Evolutionary conservation across 1,284 basidiomycete species (phyloP).

Genomic region (Apiotrichum sp.): DNA sequence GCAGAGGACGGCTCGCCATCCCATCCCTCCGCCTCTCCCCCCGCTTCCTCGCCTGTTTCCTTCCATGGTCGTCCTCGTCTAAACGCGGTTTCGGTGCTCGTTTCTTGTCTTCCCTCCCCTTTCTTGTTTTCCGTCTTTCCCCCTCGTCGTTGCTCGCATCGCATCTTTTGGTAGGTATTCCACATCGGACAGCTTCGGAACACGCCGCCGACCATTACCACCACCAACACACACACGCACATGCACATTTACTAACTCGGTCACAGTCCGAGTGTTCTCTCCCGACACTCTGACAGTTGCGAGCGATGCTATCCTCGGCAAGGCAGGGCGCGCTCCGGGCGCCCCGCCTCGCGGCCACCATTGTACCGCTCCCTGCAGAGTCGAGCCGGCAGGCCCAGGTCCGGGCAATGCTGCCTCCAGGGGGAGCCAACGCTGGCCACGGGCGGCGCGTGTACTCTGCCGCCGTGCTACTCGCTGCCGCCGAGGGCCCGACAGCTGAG

Average conservation of each 20-base stretch:
- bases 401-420: not conserved
- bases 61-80: no score
- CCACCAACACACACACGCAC: no score
- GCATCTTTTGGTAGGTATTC: not conserved
- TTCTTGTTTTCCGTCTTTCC: no score
- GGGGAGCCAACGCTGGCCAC: not conserved
- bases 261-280: no score
- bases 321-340: conserved; percentile 19
- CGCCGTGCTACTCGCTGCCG: not conserved
- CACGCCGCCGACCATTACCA: no score
- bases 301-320: conserved; percentile 21
- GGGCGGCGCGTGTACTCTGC: not conserved
- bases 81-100: no score
- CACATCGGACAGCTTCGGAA: not conserved
- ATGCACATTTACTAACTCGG: no score
- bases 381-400: conserved; percentile 29
- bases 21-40: no score
- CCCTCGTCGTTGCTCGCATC: no score
- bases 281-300: not conserved
- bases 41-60: no score
- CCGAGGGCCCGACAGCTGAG: not conserved
- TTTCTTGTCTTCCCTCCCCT: no score
- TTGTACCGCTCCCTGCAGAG: conserved; percentile 24
- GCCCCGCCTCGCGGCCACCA: conserved; percentile 7
- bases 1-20: no score